Percentiles rank a stretch among this genome's conserved stretches.
Evolutionary conservation across 495 filamentous ascomycete genomes (phyloP).

Genomic region (Penicillium taxi): DNA sequence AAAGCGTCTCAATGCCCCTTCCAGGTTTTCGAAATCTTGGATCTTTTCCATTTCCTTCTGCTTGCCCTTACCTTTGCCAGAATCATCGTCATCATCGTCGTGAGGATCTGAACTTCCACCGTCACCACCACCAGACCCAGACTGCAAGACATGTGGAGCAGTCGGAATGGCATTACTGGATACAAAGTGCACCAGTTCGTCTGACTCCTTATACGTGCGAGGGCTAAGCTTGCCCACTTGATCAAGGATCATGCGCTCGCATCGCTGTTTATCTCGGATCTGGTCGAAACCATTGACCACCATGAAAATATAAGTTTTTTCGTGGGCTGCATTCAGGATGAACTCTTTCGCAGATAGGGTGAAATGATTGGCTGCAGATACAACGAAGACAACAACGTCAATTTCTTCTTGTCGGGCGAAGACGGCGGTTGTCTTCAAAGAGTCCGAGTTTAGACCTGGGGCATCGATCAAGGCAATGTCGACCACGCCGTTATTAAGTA

Average conservation of each 20-base stretch:
- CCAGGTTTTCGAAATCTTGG: constrained; percentile 80
- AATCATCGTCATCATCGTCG: constrained; percentile 44
- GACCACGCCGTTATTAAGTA: constrained; percentile 95
- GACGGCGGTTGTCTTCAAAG: constrained; percentile 90
- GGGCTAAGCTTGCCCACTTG: constrained; percentile 80
- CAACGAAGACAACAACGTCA: constrained; percentile 97
- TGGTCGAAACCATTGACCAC: constrained; percentile 96
- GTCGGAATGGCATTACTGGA: constrained; percentile 90
- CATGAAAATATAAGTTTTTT: constrained; percentile 98
- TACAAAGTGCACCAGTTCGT: constrained; percentile 93
- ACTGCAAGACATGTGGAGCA: constrained; percentile 43
- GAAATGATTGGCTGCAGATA: constrained; percentile 95
- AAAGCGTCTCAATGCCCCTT: constrained; percentile 81
- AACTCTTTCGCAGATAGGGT: constrained; percentile 94
- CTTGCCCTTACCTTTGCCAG: constrained; percentile 65
- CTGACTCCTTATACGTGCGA: constrained; percentile 83
- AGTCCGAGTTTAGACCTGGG: constrained; percentile 90
- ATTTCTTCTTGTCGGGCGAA: constrained; percentile 98
- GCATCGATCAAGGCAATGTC: constrained; percentile 98
- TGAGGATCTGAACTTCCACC: constrained; percentile 51
- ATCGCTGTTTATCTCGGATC: constrained; percentile 80
- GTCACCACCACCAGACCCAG: constrained; percentile 42
- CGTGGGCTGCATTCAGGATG: constrained; percentile 86
- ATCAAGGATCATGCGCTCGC: constrained; percentile 84
- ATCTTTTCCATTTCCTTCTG: constrained; percentile 82